phyloP scores from a whole-genome alignment of 768 basidiomycete genomes.

The Naematelia aurantialba region DNA sequence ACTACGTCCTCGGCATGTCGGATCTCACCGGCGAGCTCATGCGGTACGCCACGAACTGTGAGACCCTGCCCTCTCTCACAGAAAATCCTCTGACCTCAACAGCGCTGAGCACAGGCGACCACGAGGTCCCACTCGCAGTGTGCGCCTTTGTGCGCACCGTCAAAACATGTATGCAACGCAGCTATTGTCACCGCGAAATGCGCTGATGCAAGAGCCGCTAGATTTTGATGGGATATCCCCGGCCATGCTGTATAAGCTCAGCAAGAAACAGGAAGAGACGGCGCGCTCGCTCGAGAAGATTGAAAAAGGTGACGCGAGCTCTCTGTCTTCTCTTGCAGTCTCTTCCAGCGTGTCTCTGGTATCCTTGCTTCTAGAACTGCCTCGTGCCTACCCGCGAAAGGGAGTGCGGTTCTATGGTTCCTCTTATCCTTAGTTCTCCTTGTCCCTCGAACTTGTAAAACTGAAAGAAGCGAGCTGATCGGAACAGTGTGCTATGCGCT shows the following conservation, averaged over 20 bases:
- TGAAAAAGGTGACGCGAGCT: constrained; percentile 77
- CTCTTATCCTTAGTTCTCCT: not conserved
- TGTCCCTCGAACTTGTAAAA: not conserved
- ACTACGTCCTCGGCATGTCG: constrained; percentile 86
- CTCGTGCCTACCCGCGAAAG: no score
- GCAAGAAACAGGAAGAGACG: constrained; percentile 84
- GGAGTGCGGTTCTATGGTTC: no score
- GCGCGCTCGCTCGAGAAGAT: constrained; percentile 87
- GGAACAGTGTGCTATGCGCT: constrained; percentile 46
- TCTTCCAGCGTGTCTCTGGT: not conserved
- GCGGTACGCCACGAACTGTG: constrained; percentile 85
- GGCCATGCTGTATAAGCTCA: constrained; percentile 52
- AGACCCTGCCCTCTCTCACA: constrained; percentile 1
- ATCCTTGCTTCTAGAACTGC: not conserved
- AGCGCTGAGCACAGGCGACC: constrained; percentile 46
- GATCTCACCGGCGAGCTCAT: constrained; percentile 97
- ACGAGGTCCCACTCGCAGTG: constrained; percentile 46
- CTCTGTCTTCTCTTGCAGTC: not conserved
- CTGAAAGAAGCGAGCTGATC: constrained; percentile 7
- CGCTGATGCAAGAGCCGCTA: no score
- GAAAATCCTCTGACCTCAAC: constrained; percentile 11
- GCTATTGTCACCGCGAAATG: not conserved
- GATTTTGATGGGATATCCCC: constrained; percentile 74
- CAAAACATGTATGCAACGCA: constrained; percentile 46
- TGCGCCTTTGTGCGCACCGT: constrained; percentile 51